These are phyloP conservation scores for Amoebophrya sp. DNA, from an alignment of 169 alveolate genomes.

Conservation along the genomic window DNA sequence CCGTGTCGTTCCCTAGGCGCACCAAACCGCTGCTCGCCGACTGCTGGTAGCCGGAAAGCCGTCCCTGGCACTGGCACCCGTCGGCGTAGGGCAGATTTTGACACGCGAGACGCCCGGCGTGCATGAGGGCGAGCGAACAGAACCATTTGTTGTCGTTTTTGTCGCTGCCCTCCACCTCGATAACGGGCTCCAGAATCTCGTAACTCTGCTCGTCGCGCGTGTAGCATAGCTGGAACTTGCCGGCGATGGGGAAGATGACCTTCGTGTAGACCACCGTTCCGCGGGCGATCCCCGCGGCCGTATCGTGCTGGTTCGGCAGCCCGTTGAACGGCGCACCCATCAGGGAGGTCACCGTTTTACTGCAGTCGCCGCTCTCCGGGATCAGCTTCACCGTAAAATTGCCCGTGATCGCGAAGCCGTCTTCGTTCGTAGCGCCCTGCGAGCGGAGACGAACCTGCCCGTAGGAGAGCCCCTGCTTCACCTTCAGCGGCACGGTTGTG, in stretches of 20 bases:
- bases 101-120: background rate
- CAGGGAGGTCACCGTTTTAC: background rate
- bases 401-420: background rate
- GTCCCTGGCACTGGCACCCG: slow-evolving; percentile 20
- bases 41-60: background rate
- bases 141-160: background rate
- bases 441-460: background rate
- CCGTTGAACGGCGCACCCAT: background rate
- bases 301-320: background rate
- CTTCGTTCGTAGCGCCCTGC: background rate
- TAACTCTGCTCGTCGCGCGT: slow-evolving; percentile 2
- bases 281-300: background rate
- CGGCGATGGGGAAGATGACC: slow-evolving; percentile 10
- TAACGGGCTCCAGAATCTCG: background rate
- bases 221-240: background rate
- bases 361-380: background rate
- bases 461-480: background rate
- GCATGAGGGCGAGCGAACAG: background rate
- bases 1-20: background rate
- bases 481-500: background rate
- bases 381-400: background rate
- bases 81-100: background rate
- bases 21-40: background rate
- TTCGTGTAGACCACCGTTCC: background rate
- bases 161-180: background rate